phyloP scores from a whole-genome alignment of 1,139 yeast genomes.

The Hemisphaericaspora subhashii region DNA sequence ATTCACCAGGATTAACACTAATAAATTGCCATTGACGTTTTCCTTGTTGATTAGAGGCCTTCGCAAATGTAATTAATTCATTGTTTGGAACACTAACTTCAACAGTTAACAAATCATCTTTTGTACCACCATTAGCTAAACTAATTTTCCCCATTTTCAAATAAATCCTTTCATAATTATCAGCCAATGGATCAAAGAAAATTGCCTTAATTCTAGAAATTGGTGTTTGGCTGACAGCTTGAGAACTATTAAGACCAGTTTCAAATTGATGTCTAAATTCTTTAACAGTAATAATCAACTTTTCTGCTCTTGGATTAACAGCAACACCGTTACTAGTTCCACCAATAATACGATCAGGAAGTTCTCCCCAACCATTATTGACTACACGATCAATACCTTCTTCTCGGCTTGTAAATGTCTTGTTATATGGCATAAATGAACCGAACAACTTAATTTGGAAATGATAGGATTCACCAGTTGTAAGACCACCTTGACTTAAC shows the following conservation, averaged over 20 bases:
- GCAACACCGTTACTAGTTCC: slow-evolving; percentile 82
- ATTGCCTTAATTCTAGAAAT: slow-evolving; percentile 64
- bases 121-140: slow-evolving; percentile 25
- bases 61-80: slow-evolving; percentile 54
- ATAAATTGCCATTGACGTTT: slow-evolving; percentile 67
- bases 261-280: slow-evolving; percentile 64
- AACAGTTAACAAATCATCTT: slow-evolving; percentile 46
- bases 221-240: slow-evolving; percentile 31
- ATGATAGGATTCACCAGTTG: slow-evolving; percentile 66
- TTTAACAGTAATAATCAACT: slow-evolving; percentile 67
- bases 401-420: slow-evolving; percentile 6
- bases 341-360: slow-evolving; percentile 72
- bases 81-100: slow-evolving; percentile 51
- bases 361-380: slow-evolving; percentile 89
- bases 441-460: slow-evolving; percentile 74
- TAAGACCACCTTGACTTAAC: slow-evolving; percentile 57
- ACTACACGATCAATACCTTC: slow-evolving; percentile 25
- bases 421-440: slow-evolving; percentile 51
- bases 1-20: slow-evolving; percentile 75
- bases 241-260: neutral
- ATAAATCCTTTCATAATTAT: slow-evolving; percentile 60
- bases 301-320: slow-evolving; percentile 78
- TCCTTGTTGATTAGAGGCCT: slow-evolving; percentile 65
- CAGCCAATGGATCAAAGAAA: slow-evolving; percentile 62
- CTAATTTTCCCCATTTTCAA: slow-evolving; percentile 54